These are phyloP conservation scores for Curvularia spicifera DNA, from an alignment of 2,329 filamentous ascomycete species.

Conservation along the genomic window DNA sequence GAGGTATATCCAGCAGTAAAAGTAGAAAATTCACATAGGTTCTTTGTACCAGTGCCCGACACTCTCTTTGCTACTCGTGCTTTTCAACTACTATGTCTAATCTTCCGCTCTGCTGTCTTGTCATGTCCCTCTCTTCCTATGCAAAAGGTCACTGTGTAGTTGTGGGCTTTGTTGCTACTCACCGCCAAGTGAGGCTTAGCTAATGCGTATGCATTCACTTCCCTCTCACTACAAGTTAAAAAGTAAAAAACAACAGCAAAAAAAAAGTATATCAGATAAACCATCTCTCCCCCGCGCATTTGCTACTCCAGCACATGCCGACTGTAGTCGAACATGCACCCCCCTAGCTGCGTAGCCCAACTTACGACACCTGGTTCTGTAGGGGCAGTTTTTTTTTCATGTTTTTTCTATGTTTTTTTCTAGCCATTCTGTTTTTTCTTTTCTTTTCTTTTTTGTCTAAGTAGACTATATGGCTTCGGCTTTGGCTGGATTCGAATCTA, in stretches of 20 bases:
- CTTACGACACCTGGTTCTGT: background rate
- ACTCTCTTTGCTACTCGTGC: too few relatives aligned
- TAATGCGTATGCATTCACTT: background rate
- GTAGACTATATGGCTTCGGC: too few relatives aligned
- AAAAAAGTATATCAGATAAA: background rate
- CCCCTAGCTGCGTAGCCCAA: conserved; percentile 6
- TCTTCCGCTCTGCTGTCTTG: background rate
- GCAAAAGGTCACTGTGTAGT: background rate
- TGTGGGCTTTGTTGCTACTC: background rate
- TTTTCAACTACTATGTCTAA: background rate
- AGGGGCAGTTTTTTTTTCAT: background rate
- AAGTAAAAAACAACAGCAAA: background rate
- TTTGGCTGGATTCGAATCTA: too few relatives aligned
- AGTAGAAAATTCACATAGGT: conserved; percentile 11
- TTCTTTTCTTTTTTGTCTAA: too few relatives aligned
- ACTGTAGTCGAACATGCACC: conserved; percentile 6
- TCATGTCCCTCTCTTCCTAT: too few relatives aligned
- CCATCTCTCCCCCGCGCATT: conserved; percentile 1
- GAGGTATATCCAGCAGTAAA: conserved; percentile 12
- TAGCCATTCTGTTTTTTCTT: too few relatives aligned
- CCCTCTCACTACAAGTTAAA: background rate
- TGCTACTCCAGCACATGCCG: conserved; percentile 6
- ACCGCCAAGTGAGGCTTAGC: background rate
- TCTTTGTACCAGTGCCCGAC: background rate
- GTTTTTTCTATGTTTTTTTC: background rate